Evolutionary conservation across 805 yeast genomes (phyloP), one percentile per base, ranked within the genome.

Genomic region (Saturnispora saitoi): DNA sequence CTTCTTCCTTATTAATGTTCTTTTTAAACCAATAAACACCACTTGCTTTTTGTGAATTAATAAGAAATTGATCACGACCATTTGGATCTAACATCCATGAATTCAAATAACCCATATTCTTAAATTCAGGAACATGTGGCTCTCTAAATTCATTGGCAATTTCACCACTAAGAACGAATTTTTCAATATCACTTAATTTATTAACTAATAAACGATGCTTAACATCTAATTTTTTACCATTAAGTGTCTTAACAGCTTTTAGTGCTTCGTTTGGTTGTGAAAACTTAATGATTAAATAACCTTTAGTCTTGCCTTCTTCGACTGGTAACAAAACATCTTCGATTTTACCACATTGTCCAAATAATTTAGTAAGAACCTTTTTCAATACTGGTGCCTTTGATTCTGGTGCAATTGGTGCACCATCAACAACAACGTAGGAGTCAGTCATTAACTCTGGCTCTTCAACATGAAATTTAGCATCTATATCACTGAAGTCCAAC

Each of bases 381-480:
- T 81, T 77, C 63, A 93, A 76, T 50, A 86, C 80, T 48, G 88
- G 86, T 45, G 81, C 86, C 69, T 93, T 93, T 47, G 87, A 66
- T 63, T 83, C 95, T 50, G 97, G 96, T 24, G 95, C 95, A 53
- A 88, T 73, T 56, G 99, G 99, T 10, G 95, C 90, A 43, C 99
- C 99, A 64, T 89, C 97, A 45, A 88, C 84, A 29, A 91, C 86
- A 50, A 91, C 80, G 62, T 79, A 89, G 45, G 80, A 77, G 50
- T 74, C 69, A 46, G 77, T 79, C 47, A 76, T 79, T 34, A 47
- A 34, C 19, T 47, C 26, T 10, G 49, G 42, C 49, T 78, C 76
- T 45, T 64, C 60, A 44, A 84, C 80, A 22, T 77, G 67, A 66
- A 76, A 88, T 67, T 86, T 73, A 49, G 75, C 80, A 66, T 91